Base-by-base conservation (phyloP, 768 basidiomycete species). In the Kwoniella mangroviensis region DNA sequence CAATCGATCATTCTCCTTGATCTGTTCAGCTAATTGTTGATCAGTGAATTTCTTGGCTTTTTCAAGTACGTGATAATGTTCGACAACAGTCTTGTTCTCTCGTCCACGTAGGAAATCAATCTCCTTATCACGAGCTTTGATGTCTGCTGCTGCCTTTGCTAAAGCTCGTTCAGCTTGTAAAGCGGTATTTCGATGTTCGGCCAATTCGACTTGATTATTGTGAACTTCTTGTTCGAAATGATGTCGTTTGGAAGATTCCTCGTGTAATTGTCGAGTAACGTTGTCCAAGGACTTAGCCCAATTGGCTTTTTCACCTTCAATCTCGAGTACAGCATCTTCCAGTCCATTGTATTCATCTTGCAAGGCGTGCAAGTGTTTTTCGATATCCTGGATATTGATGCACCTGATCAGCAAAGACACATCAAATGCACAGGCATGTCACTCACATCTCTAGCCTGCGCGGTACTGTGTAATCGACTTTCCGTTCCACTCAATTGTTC, bases 21-120 rank as follows among this genome's bases (percentile, higher is more conserved):
- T 90, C 0, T 94, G 91, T 2, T 92, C 92, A 21, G 86, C 88
- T 17, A 98, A 88, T 79, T 97, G 93, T 49, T 91, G 89, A 81
- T 98, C 96, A 1, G 96, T 95, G 67, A 96, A 90, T 43, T 90
- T 90, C 83, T 98, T 98, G 17, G 96, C 96, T 80, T 95, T 92
- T 81, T 98, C 94, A 12, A 96, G 87, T 34, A 98, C 96, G 80
- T 98, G 90, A 26, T 97, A 93, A 78, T 98, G 96, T 83, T 98
- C 95, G 54, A 98, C 94, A 69, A 97, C 95, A n/a, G 92, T 97
- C 85, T 95, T 98, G 85, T 98, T 93, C 79, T 97, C 82, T 19
- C 84, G 68, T 24, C 92, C 90, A 63, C 91, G 89, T 10, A 98
- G 84, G 73, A 95, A 91, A 73, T 90, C 92, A 72, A 93, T 88